Base-by-base conservation (phyloP, 1,284 basidiomycete genomes). In the Volvariella volvacea region DNA sequence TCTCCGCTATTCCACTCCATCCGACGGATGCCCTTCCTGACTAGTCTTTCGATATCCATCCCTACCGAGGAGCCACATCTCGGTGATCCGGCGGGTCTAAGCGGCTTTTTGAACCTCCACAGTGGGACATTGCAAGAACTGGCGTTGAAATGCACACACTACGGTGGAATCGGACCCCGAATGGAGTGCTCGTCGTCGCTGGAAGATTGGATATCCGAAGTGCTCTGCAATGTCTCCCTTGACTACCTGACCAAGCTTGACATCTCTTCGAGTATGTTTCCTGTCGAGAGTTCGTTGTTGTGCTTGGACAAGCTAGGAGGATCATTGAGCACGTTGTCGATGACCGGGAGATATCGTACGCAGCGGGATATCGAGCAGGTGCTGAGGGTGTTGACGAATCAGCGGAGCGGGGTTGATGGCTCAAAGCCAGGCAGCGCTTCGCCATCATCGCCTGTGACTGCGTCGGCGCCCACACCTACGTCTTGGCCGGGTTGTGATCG, bases 1-100 rank as follows among this genome's bases (percentile, higher is more conserved):
- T 56, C 64, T 1, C 64, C 63, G 1, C 51, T 69, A 42, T 65
- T 71, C 47, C 49, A 45, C 25, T 52, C 61, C 16, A 55, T 68
- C 41, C 44, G 50, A 7, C 42, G 48, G 37, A 49, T 70, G 3
- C 59, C 63, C 6, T 47, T 34, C 19, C 58, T 71, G 4, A 55
- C 61, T 9, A 56, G 59, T 22, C 56, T 71, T 19, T 54, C 56
- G 32, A 50, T 70, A 31, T 57, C 62, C 21, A 60, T 71, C 37
- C 68, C 68, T 10, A 52, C 65, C 34, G 60, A 65, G 21, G 41
- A 51, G 14, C 61, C 61, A 0, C 64, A 68, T 43, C 61, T 71
- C 16, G 68, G 67, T 2, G 49, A 65, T 43, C 61, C 65, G 3
- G 43, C 50, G 25, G 64, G 59, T n/a, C 47, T 69, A 12, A 51